A percentile compares a stretch with the other conserved stretches of the same genome.
phyloP scores from a whole-genome alignment of 495 filamentous ascomycete genomes.

The Extremus antarcticus region DNA sequence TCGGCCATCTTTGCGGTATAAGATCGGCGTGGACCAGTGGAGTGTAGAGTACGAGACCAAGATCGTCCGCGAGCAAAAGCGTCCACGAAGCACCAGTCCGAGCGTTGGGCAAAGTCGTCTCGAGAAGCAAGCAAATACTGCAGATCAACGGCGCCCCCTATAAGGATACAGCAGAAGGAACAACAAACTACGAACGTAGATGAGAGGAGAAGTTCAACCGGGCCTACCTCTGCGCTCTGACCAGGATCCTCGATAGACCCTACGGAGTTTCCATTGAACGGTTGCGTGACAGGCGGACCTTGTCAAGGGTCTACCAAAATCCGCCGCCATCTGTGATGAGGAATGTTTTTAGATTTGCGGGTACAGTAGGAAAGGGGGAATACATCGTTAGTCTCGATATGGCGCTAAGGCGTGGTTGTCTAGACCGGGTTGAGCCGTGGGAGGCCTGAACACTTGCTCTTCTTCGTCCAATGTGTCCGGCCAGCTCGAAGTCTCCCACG shows the following conservation, averaged over 20 bases:
- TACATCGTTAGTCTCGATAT: too few relatives aligned
- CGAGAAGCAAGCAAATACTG: too few relatives aligned
- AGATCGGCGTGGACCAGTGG: background rate
- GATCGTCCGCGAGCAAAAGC: too few relatives aligned
- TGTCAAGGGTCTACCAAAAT: too few relatives aligned
- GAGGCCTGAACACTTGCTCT: background rate
- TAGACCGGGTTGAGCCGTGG: background rate
- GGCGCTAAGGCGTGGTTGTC: background rate
- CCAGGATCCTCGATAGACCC: background rate
- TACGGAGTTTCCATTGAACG: background rate
- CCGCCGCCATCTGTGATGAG: too few relatives aligned
- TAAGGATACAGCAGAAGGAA: background rate
- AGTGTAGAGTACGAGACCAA: too few relatives aligned
- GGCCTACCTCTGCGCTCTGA: background rate
- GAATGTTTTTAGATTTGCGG: background rate
- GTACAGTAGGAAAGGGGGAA: background rate
- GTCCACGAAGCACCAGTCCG: background rate
- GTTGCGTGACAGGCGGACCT: background rate
- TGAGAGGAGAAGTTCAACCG: background rate
- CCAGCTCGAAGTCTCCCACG: too few relatives aligned
- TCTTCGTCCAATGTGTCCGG: too few relatives aligned
- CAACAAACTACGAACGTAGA: background rate
- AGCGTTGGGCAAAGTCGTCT: background rate
- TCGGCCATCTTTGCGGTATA: background rate
- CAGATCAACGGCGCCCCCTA: background rate